These are phyloP conservation scores for Microcyclosporella mali DNA, from an alignment of 2,329 filamentous ascomycete genomes.

Conservation along the genomic window DNA sequence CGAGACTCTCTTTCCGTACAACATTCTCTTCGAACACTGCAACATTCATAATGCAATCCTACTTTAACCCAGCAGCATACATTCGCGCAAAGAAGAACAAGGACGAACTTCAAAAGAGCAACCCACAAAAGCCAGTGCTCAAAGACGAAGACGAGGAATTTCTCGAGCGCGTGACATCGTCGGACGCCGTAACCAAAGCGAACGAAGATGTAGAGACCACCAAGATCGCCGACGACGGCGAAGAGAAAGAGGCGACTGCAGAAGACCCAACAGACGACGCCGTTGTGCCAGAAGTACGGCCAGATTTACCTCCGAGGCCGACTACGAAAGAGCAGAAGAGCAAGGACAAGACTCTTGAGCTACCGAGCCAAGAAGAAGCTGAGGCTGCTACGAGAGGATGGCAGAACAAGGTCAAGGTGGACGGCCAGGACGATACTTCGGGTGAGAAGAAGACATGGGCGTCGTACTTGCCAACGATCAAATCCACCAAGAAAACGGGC, in stretches of 20 bases:
- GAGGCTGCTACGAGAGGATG: slow-evolving; percentile 28
- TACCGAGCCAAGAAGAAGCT: slow-evolving; percentile 33
- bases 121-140: slow-evolving; percentile 43
- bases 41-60: slow-evolving; percentile 18
- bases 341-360: slow-evolving; percentile 27
- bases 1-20: no score
- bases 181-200: slow-evolving; percentile 20
- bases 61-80: slow-evolving; percentile 32
- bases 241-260: slow-evolving; percentile 18
- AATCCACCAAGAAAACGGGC: slow-evolving; percentile 6
- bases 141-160: slow-evolving; percentile 58
- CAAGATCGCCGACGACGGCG: slow-evolving; percentile 20
- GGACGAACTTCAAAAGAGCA: slow-evolving; percentile 31
- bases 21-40: neutral
- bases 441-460: slow-evolving; percentile 32
- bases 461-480: slow-evolving; percentile 28
- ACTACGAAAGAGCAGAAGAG: slow-evolving; percentile 22
- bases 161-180: slow-evolving; percentile 34
- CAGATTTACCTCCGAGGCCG: slow-evolving; percentile 8
- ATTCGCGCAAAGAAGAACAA: slow-evolving; percentile 33
- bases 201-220: slow-evolving; percentile 11
- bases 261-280: slow-evolving; percentile 23
- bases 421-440: slow-evolving; percentile 23
- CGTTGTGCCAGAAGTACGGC: slow-evolving; percentile 27
- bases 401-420: slow-evolving; percentile 16